Base-by-base conservation (phyloP, 495 filamentous ascomycete species). In the Penicillium paxilli region DNA sequence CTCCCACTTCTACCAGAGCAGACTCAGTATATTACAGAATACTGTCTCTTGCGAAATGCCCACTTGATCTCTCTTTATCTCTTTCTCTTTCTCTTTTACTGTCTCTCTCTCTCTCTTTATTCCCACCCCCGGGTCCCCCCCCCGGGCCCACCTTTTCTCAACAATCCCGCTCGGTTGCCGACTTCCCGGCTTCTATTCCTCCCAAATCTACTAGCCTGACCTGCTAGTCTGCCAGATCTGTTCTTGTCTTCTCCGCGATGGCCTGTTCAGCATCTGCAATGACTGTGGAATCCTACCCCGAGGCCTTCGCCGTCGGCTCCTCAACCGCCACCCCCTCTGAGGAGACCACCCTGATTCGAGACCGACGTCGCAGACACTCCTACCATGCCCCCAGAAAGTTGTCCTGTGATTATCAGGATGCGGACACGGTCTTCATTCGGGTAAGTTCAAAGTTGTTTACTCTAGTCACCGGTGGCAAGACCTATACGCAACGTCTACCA, bases 391-490 rank as follows among this genome's bases (percentile, higher is more conserved):
- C 81, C 19, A 71, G 82, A 51, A 75, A 74, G 53, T 79, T 84
- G 22, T 90, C 87, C 21, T 72, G 85, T 53, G 84, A 86, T 47
- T 83, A 85, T 56, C 62, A 65, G 32, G 82, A 87, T 58, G 78
- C 86, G 32, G 88, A 91, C 51, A 80, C 81, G 2, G 73, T 90
- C 19, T 80, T 89, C 41, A 71, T 92, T 30, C 81, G 81, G 71
- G 84, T 86, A 57, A 58, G 67, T 48, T 32, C 30, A n/a, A n/a
- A n/a, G n/a, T 32, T 32, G 30, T 12, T 32, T 32, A 5, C 30
- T 4, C 5, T 5, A 9, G n/a, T n/a, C n/a, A n/a, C n/a, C n/a
- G n/a, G n/a, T n/a, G n/a, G n/a, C n/a, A n/a, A n/a, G n/a, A n/a
- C n/a, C n/a, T n/a, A n/a, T n/a, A n/a, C 6, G 10, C n/a, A 4